Evolutionary conservation across 2,329 filamentous ascomycete species (phyloP), one percentile per base, ranked within the genome.

Genomic region (Talaromyces sp.): DNA sequence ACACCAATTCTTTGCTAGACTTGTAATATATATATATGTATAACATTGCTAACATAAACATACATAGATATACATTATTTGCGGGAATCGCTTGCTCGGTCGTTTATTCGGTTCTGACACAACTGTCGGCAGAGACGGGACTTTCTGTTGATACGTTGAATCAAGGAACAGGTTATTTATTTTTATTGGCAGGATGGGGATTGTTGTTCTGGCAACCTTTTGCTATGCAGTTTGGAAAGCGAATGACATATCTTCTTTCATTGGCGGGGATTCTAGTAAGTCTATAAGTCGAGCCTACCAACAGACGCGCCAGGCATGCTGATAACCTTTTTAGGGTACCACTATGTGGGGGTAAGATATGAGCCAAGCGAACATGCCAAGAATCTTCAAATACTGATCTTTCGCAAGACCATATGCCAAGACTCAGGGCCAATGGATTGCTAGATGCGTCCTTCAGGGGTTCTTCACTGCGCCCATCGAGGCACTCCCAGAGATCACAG

Each of bases 121-220:
- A 70, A 2, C 61, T 76, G 7, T 70, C 71, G 0, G 56, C 71
- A 40, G 65, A 63, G n/a, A 73, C 73, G 0, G 71, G 70, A 0
- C 48, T 76, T 7, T 63, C 70, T 2, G 63, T 71, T 5, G 61
- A 55, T 11, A 67, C 70, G 9, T 54, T 75, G 2, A 74, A 73
- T 45, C 57, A 71, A 47, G 74, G 74, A 14, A 77, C 73, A 0
- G 71, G 70, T 4, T 73, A 71, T 55, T 55, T 74, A 57, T 78
- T 77, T 44, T 55, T 78, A 16, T 57, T 78, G 10, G 71, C 73
- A 2, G 75, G 75, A 19, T 79, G 76, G 75, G 74, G 74, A 0
- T 63, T 75, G 16, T 50, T 79, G 1, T 72, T 79, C 45, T 79
- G 77, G 77, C 77, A 80, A 54, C 75, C 77, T 0, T 71, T 79